These are phyloP conservation scores for Maudiozyma turicensis DNA, from an alignment of 805 yeast species.

Conservation along the genomic window DNA sequence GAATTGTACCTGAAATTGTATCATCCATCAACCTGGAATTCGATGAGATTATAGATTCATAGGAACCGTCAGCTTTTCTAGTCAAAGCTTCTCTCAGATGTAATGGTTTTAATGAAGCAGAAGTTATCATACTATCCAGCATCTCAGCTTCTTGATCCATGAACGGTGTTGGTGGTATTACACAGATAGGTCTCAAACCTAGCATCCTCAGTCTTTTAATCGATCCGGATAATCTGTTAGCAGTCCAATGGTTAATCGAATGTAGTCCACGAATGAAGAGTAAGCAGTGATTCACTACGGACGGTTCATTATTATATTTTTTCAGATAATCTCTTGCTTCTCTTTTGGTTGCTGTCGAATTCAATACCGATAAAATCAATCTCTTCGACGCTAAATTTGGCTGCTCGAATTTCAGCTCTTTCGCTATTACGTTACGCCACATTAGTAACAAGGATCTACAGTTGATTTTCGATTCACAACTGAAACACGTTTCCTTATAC, in stretches of 20 bases:
- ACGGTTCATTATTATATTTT: slow-evolving; percentile 40
- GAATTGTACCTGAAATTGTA: slow-evolving; percentile 25
- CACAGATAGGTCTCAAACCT: slow-evolving; percentile 68
- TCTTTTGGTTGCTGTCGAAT: slow-evolving; percentile 86
- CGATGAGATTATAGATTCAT: slow-evolving; percentile 12
- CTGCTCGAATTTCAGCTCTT: slow-evolving; percentile 11
- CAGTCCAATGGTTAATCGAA: slow-evolving; percentile 2
- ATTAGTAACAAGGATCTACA: slow-evolving; percentile 1
- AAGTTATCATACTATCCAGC: slow-evolving; percentile 17
- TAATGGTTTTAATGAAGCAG: slow-evolving; percentile 17
- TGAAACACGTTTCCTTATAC: too few relatives aligned
- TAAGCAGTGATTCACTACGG: slow-evolving; percentile 18
- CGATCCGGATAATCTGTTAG: slow-evolving; percentile 16
- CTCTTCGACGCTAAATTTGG: slow-evolving; percentile 37
- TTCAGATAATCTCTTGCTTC: slow-evolving; percentile 76
- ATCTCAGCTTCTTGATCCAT: slow-evolving; percentile 13
- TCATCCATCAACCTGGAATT: slow-evolving; percentile 7
- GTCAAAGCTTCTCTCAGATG: slow-evolving; percentile 19
- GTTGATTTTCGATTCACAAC: too few relatives aligned
- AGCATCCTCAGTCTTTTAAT: slow-evolving; percentile 21
- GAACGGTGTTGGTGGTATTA: slow-evolving; percentile 35
- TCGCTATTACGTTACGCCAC: slow-evolving; percentile 14
- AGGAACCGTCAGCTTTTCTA: slow-evolving; percentile 9
- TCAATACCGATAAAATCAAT: slow-evolving; percentile 71
- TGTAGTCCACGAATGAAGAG: slow-evolving; percentile 21